Percentiles rank a stretch among this genome's conserved stretches.
phyloP scores from a whole-genome alignment of 2,329 filamentous ascomycete species.

The Metarhizium guizhouense region DNA sequence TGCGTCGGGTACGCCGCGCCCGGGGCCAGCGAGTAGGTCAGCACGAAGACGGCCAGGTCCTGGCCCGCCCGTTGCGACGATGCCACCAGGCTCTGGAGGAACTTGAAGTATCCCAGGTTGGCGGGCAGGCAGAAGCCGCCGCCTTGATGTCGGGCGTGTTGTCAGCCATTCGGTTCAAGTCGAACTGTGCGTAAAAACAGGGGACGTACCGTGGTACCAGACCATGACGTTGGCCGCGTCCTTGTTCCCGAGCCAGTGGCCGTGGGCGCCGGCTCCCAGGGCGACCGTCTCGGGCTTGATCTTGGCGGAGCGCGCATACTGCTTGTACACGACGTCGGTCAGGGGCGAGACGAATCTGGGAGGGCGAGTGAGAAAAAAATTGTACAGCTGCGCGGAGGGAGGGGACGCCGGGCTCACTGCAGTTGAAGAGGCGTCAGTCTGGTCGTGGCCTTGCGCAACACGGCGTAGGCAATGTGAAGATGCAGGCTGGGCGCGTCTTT shows the following conservation, averaged over 20 bases:
- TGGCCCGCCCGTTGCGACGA: slow-evolving; percentile 7
- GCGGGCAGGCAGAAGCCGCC: slow-evolving; percentile 15
- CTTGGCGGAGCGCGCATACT: slow-evolving; percentile 8
- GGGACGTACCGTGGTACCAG: slow-evolving; percentile 14
- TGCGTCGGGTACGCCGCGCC: slow-evolving; percentile 13
- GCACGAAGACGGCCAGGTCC: slow-evolving; percentile 12
- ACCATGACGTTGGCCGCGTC: slow-evolving; percentile 13
- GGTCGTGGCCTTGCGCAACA: slow-evolving; percentile 10
- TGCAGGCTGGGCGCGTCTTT: slow-evolving; percentile 11
- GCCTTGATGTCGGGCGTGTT: slow-evolving; percentile 2
- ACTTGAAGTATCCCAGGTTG: slow-evolving; percentile 12
- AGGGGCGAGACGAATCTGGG: slow-evolving; percentile 10
- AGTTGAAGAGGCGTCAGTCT: slow-evolving; percentile 12
- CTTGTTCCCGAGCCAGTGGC: slow-evolving; percentile 14
- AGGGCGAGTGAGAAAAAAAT: neutral
- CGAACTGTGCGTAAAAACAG: neutral
- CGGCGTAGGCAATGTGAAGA: slow-evolving; percentile 14
- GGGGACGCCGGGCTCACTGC: slow-evolving; percentile 8
- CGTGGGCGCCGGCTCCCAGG: slow-evolving; percentile 9
- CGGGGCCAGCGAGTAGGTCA: slow-evolving; percentile 13
- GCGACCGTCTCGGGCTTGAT: slow-evolving; percentile 11
- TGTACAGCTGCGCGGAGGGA: too few species aligned
- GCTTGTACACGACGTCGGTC: slow-evolving; percentile 11
- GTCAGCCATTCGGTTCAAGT: neutral
- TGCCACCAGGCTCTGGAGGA: slow-evolving; percentile 9